Evolutionary conservation across 2,329 filamentous ascomycete species (phyloP), one percentile per base, ranked within the genome.

Genomic region (Scedosporium minutisporum): DNA sequence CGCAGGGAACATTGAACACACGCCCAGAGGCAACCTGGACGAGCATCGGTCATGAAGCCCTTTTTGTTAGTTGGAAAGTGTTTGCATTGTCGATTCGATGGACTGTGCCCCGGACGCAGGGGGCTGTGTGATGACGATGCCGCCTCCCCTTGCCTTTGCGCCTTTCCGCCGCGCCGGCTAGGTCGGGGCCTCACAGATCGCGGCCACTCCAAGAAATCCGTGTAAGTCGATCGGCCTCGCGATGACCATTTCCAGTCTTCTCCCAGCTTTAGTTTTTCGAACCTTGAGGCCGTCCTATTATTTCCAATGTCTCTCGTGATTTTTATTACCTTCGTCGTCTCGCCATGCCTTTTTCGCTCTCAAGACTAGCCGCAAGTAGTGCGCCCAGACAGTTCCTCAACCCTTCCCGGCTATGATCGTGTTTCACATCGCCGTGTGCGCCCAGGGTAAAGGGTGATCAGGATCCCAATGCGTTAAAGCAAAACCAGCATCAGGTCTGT

Each of bases 391-490:
- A 27, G 41, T 14, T 21, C 21, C n/a, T 29, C 14, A 14, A n/a
- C 23, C 51, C 44, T 38, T 61, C 59, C 44, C 29, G 33, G 44
- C 14, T 27, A 12, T 27, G 60, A 55, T 62, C 51, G 46, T 42
- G 60, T 62, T 62, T 62, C 60, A 63, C 23, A 29, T 59, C 41
- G 14, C 38, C 23, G 41, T 18, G 23, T 59, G 3, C 18, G 60
- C 21, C 27, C 46, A 51, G 44, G 23, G 59, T 33, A 61, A 27
- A 61, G 23, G 59, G 18, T 9, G 59, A 61, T 61, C 46, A 59
- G 59, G 59, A 61, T 53, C 42, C 38, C 57, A 59, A 59, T 46
- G 57, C 29, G 57, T 44, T 21, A 42, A 59, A 59, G 33, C 57
- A 42, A 42, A 55, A 55, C 23, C 23, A 55, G 51, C 51, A 23